These are phyloP conservation scores for Apophysomyces sp. DNA, from an alignment of 371 early-diverging fungal genomes.

Conservation along the genomic window DNA sequence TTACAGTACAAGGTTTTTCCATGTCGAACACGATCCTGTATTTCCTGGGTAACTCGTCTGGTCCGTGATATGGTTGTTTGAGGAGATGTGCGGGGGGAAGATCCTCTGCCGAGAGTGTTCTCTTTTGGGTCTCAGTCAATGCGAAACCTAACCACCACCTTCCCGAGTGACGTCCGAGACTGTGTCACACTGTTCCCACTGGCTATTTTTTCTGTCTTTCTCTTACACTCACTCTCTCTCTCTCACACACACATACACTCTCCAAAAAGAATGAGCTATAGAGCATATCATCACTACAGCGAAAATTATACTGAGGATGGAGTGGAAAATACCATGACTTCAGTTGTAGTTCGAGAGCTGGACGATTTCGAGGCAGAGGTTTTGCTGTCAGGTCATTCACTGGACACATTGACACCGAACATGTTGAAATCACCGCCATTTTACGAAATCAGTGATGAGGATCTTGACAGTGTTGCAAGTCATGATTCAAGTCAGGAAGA, in stretches of 20 bases:
- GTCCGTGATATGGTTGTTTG: too few species aligned
- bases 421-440: conserved; percentile 11
- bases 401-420: conserved; percentile 4
- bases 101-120: too few species aligned
- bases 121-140: too few species aligned
- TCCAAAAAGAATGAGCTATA: neutral
- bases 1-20: neutral
- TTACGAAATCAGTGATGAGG: conserved; percentile 13
- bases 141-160: too few species aligned
- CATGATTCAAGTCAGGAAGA: conserved; percentile 10
- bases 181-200: too few species aligned
- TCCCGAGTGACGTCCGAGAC: too few species aligned
- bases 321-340: neutral
- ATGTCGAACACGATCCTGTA: neutral
- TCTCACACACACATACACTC: neutral
- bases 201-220: too few species aligned
- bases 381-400: neutral
- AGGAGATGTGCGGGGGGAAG: too few species aligned
- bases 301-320: neutral
- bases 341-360: conserved; percentile 3
- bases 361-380: conserved; percentile 5
- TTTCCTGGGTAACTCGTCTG: neutral
- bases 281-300: neutral
- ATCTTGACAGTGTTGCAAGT: conserved; percentile 3
- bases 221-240: too few species aligned